Conservation (phyloP, 1,139 yeast species). For the Magnusiomyces suaveolens region DNA sequence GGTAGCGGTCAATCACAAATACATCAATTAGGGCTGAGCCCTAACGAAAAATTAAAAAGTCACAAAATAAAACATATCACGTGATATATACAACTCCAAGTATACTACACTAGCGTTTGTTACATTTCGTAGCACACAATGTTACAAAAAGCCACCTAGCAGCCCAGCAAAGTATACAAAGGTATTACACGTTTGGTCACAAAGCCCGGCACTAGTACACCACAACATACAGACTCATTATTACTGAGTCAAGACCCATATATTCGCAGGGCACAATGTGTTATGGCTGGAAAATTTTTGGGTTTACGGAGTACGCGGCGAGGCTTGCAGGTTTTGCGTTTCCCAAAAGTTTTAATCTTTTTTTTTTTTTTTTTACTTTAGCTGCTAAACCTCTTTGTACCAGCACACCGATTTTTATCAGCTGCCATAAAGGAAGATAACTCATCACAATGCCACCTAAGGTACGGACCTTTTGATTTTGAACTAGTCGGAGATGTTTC, state of each 20-base stretch:
- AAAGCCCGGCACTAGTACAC: too few relatives aligned
- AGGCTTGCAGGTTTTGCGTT: background rate
- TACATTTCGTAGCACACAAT: too few relatives aligned
- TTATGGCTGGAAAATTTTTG: background rate
- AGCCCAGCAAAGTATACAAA: too few relatives aligned
- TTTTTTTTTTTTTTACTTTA: constrained; percentile 1
- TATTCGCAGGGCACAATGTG: background rate
- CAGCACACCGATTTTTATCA: constrained; percentile 11
- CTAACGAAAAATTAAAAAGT: too few relatives aligned
- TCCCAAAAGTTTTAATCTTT: background rate
- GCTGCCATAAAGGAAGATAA: constrained; percentile 6
- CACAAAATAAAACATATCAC: too few relatives aligned
- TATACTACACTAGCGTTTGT: too few relatives aligned
- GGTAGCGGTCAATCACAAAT: too few relatives aligned
- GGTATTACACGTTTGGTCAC: too few relatives aligned
- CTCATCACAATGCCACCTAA: constrained; percentile 16
- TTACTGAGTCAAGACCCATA: background rate
- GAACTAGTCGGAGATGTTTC: background rate
- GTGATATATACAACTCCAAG: too few relatives aligned
- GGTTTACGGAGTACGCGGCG: background rate
- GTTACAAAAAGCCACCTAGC: too few relatives aligned
- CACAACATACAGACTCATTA: too few relatives aligned
- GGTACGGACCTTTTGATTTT: constrained; percentile 4
- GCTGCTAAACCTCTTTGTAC: constrained; percentile 1
- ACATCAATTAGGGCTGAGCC: too few relatives aligned